Evolutionary conservation across 192 early-diverging fungal genomes (phyloP).

Genomic region (Chytriomyces hyalinus): DNA sequence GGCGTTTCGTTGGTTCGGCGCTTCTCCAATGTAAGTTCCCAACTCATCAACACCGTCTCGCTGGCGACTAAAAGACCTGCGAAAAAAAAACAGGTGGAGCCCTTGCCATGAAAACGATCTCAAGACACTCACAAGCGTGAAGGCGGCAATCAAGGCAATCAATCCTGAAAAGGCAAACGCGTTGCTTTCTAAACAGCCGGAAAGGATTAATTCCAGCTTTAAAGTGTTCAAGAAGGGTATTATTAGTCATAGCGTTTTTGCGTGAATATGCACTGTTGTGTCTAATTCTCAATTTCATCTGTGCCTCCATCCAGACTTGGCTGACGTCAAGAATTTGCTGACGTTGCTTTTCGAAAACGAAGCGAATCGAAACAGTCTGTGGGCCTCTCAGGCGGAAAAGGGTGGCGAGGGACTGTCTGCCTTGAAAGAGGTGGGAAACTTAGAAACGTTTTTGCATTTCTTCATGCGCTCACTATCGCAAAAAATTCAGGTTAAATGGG

Average conservation of each 20-base stretch:
- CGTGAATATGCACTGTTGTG: neutral
- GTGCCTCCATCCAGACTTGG: neutral
- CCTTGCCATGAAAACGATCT: slow-evolving; percentile 32
- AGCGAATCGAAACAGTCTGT: slow-evolving; percentile 78
- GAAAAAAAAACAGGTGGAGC: slow-evolving; percentile 13
- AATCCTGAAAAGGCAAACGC: slow-evolving; percentile 38
- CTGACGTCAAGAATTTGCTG: slow-evolving; percentile 65
- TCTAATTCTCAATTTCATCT: neutral
- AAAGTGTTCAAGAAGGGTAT: slow-evolving; percentile 19
- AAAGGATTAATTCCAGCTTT: slow-evolving; percentile 21
- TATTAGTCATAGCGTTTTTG: neutral
- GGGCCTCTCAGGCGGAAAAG: slow-evolving; percentile 75
- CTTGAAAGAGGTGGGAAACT: neutral
- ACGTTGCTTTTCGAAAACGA: slow-evolving; percentile 90
- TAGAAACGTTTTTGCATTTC: neutral
- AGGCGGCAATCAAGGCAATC: slow-evolving; percentile 36
- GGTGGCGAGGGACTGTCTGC: neutral
- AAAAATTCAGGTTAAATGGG: slow-evolving; percentile 69
- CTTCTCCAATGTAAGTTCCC: slow-evolving; percentile 62
- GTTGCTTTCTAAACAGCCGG: slow-evolving; percentile 12
- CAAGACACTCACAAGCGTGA: slow-evolving; percentile 42
- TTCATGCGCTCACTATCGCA: neutral
- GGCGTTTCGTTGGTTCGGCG: slow-evolving; percentile 84
- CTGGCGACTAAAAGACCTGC: neutral
- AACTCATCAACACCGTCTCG: neutral